Base-by-base conservation (phyloP, 805 yeast species). In the Candida silvatica region DNA sequence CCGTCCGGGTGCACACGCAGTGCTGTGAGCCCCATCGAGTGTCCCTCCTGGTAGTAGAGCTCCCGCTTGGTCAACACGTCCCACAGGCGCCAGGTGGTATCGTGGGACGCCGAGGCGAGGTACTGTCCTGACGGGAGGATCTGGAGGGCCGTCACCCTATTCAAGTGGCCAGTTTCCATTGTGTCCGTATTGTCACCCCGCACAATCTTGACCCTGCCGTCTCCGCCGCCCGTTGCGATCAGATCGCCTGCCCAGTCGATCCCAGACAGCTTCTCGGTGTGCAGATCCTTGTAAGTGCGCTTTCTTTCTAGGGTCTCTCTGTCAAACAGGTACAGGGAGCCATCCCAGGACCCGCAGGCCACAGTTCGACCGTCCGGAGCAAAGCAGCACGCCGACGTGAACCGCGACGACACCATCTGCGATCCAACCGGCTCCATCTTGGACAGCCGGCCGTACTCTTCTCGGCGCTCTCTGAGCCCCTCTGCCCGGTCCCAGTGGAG, bases 21-120 rank as follows among this genome's bases (percentile, higher is more conserved):
- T 0, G 76, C 49, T 40, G 71, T 75, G 0, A 87, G 77, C 38
- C 77, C 92, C 46, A 75, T 78, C 1, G 82, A 61, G 51, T 90
- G 97, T 0, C 97, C 96, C 50, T 85, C 95, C 53, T 90, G 97
- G 39, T 72, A 63, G 27, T 72, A 59, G 5, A 90, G 48, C 35
- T 75, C 75, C 20, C 51, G 50, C 12, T 56, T 54, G 4, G 64
- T 69, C 9, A 60, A 58, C 0, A 76, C 43, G 54, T 90, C 96
- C 95, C 95, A 88, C 3, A 85, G 53, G 40, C 85, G 70, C 96
- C 96, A 90, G 0, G 95, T 84, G 43, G 66, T 67, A 56, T 90
- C 97, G 48, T 69, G 79, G 0, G 96, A 87, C 0, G 94, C 80
- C 8, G 84, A 69, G 0, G 77, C 82, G 1, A 81, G 42, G 44